phyloP scores from a whole-genome alignment of 176 grass and related monocot species.

The Poa annua region DNA sequence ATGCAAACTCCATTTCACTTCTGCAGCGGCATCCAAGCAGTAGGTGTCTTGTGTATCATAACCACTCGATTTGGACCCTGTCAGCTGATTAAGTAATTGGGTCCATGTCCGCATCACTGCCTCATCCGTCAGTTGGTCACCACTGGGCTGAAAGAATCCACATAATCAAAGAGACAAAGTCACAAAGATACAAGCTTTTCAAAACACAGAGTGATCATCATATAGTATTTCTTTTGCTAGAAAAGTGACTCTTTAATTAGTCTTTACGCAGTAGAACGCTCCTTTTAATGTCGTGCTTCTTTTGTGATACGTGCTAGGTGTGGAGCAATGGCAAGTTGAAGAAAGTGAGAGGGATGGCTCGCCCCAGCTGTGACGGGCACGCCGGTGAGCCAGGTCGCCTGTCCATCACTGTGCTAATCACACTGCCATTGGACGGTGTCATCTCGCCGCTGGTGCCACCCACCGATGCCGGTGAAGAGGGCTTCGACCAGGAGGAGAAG shows the following conservation, averaged over 20 bases:
- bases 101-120: constrained; percentile 33
- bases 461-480: constrained; percentile 14
- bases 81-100: constrained; percentile 14
- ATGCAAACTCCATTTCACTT: not conserved
- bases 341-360: constrained; percentile 68
- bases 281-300: constrained; percentile 29
- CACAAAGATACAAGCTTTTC: constrained; percentile 25
- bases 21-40: constrained; percentile 25
- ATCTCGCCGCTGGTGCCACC: constrained; percentile 55
- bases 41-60: not conserved
- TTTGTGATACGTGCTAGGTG: constrained; percentile 53
- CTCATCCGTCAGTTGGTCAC: constrained; percentile 2
- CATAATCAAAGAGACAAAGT: constrained; percentile 11
- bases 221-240: not conserved
- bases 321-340: constrained; percentile 78
- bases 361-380: constrained; percentile 27
- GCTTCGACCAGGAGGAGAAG: not conserved
- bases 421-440: constrained; percentile 54
- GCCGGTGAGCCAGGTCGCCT: constrained; percentile 35
- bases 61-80: constrained; percentile 27
- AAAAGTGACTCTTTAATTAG: constrained; percentile 28
- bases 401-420: constrained; percentile 66
- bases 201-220: constrained; percentile 26
- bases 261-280: constrained; percentile 26
- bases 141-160: constrained; percentile 3